phyloP scores from a whole-genome alignment of 2,329 filamentous ascomycete genomes.

The Drechslerella coelobrocha region DNA sequence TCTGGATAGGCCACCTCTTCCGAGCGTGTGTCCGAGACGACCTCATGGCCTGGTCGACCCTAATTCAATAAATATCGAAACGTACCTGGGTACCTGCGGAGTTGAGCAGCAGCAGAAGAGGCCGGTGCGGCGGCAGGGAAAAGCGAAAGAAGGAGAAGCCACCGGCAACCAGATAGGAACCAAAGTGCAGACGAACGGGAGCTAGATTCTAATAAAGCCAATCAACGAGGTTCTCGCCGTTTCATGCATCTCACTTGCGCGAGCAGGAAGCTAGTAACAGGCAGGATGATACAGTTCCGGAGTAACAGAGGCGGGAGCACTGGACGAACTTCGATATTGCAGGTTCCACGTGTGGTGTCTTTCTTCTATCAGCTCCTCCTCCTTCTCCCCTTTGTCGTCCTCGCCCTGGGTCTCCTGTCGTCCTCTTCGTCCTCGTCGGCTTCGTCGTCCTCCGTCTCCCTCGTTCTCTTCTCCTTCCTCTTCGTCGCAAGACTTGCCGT shows the following conservation, averaged over 20 bases:
- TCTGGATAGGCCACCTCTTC: background rate
- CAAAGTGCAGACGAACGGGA: slow-evolving; percentile 24
- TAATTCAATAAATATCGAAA: slow-evolving; percentile 1
- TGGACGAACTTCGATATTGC: background rate
- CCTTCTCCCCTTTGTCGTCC: background rate
- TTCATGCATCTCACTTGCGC: slow-evolving; percentile 4
- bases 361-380: background rate
- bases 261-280: background rate
- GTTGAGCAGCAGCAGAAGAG: slow-evolving; percentile 40
- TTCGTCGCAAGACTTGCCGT: slow-evolving; percentile 7
- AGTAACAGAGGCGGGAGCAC: background rate
- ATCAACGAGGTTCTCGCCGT: background rate
- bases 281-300: background rate
- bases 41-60: background rate
- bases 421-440: slow-evolving; percentile 10
- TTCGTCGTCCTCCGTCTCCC: too few species aligned
- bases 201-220: background rate
- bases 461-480: slow-evolving; percentile 8
- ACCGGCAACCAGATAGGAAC: slow-evolving; percentile 19
- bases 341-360: background rate
- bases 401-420: background rate
- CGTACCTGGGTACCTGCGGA: slow-evolving; percentile 24
- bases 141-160: slow-evolving; percentile 15
- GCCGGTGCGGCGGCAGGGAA: slow-evolving; percentile 22
- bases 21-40: background rate